Evolutionary conservation across 768 basidiomycete species (phyloP).

Genomic region (Trametes gibbosa): DNA sequence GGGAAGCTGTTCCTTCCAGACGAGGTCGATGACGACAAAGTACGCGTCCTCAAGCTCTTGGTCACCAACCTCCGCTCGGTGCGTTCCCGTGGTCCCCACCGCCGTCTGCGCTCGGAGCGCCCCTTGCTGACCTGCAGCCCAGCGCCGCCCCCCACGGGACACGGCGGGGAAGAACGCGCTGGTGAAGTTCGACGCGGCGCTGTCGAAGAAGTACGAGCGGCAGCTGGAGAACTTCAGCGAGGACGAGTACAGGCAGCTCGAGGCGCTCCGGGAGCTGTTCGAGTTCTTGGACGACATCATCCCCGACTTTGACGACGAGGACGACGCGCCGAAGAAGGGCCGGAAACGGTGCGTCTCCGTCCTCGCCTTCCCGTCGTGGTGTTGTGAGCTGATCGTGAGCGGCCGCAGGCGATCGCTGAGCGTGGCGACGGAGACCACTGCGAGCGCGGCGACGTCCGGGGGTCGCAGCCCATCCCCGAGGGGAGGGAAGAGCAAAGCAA

Average conservation of each 20-base stretch:
- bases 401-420: conserved; percentile 56
- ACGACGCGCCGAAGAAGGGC: conserved; percentile 38
- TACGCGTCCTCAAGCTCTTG: conserved; percentile 60
- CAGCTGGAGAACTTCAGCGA: conserved; percentile 72
- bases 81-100: conserved; percentile 21
- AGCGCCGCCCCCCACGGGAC: conserved; percentile 63
- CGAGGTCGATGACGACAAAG: conserved; percentile 63
- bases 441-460: conserved; percentile 32
- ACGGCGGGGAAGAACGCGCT: conserved; percentile 65
- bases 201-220: conserved; percentile 70
- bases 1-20: conserved; percentile 64
- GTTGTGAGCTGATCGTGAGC: not conserved
- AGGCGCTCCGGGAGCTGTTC: conserved; percentile 61
- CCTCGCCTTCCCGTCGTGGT: not conserved
- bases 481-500: conserved; percentile 23
- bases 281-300: conserved; percentile 71
- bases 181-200: conserved; percentile 58
- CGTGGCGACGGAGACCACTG: conserved; percentile 43
- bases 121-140: not conserved
- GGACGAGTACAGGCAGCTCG: conserved; percentile 64
- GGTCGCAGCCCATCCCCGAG: conserved; percentile 18
- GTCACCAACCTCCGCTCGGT: conserved; percentile 60
- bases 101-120: not conserved
- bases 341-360: conserved; percentile 48
- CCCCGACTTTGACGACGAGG: conserved; percentile 59